A percentile compares a stretch with the other conserved stretches of the same genome.
Conservation (phyloP, 2,329 filamentous ascomycete species). For the Trichoderma lentiforme region DNA sequence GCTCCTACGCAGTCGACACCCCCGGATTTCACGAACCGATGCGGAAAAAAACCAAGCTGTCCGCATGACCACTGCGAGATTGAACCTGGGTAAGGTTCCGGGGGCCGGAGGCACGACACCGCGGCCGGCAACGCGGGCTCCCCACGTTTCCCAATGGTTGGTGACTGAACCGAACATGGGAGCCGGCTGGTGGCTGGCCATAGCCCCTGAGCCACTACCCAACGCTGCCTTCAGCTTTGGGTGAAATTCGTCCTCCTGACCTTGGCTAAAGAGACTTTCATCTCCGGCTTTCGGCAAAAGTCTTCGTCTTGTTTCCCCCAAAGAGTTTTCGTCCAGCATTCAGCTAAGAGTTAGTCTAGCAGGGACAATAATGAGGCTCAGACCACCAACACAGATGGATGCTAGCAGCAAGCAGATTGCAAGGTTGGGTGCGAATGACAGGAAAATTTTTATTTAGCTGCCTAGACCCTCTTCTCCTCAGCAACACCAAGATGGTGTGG, state of each 20-base stretch:
- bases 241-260: not conserved
- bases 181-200: not conserved
- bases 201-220: conserved; percentile 5
- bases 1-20: conserved; percentile 5
- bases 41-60: conserved; percentile 14
- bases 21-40: conserved; percentile 7
- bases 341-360: not conserved
- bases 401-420: not conserved
- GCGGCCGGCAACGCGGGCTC: conserved; percentile 11
- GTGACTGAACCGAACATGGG: not conserved
- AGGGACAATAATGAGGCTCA: not conserved
- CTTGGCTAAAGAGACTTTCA: conserved; percentile 4
- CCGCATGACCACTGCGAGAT: conserved; percentile 18
- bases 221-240: not conserved
- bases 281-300: not conserved
- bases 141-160: conserved; percentile 19
- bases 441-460: conserved; percentile 18
- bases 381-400: conserved; percentile 1
- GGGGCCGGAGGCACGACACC: conserved; percentile 2
- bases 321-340: not conserved
- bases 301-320: not conserved
- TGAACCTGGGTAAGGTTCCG: conserved; percentile 1
- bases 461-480: conserved; percentile 17
- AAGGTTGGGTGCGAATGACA: conserved; percentile 7
- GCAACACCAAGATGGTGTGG: conserved; percentile 12